Base-by-base conservation (phyloP, 2,329 filamentous ascomycete species). In the Nectriaceae sp. region DNA sequence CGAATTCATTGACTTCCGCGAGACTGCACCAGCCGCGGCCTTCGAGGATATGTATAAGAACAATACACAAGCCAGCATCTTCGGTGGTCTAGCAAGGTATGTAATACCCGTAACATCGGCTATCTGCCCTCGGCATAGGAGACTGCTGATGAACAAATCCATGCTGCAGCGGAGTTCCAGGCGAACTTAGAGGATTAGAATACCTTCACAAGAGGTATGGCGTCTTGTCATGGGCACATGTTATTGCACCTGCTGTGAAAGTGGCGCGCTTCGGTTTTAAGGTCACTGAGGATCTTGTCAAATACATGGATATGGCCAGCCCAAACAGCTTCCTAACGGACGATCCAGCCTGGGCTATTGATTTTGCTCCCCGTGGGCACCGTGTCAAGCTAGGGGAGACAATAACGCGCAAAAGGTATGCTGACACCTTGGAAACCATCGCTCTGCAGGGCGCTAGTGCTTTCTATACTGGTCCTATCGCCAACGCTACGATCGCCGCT, bases 1-100 rank as follows among this genome's bases (percentile, higher is more conserved):
- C 64, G 90, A 96, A 64, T 85, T 86, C 50, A 84, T 97, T 57
- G 93, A 97, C 69, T 97, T 96, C 65, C 79, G 93, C 40, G 93
- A 97, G 68, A 84, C 87, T 0, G 93, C 93, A 0, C 93, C 93
- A 1, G 88, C 86, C 0, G 88, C 89, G 0, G 89, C 91, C 0
- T 85, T 79, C 55, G 77, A 91, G 68, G 83, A 95, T 61, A 97
- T 97, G 93, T 97, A 87, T 67, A 77, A 82, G 49, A 83, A 84
- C 46, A 87, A 94, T 55, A 75, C 78, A 1, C 68, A 77, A 2
- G 83, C 79, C 2, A 91, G 88, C 46, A 74, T 93, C 2, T 75
- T 74, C 21, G 88, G 89, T 3, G 91, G 90, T 0, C 71, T 96
- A 22, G 85, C 89, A 2, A 80, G 76, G 64, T 90, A 86, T 56